Evolutionary conservation across 2,329 filamentous ascomycete species (phyloP).

Genomic region (Nigrospora sphaerica): DNA sequence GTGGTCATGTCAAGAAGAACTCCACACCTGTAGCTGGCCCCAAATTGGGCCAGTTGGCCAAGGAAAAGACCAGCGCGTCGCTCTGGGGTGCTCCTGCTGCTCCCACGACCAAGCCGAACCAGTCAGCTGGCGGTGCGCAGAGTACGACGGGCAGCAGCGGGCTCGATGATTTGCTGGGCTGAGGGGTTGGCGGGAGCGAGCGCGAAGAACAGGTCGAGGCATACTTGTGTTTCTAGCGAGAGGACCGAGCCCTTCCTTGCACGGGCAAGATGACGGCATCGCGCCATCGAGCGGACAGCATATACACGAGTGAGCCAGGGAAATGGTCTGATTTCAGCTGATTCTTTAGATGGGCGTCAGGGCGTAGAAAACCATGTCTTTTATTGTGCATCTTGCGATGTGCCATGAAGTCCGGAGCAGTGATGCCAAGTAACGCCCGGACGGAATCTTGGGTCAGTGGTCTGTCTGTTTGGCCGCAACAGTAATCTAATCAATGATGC

Average conservation of each 20-base stretch:
- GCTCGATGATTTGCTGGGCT: conserved; percentile 24
- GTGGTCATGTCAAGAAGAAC: conserved; percentile 68
- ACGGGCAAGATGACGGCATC: too few species aligned
- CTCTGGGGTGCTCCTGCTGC: conserved; percentile 75
- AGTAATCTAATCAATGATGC: too few species aligned
- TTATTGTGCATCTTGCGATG: conserved; percentile 4
- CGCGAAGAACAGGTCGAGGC: neutral
- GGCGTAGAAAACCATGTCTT: conserved; percentile 31
- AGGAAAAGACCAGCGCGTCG: conserved; percentile 90
- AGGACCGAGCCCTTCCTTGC: too few species aligned
- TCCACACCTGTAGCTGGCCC: conserved; percentile 58
- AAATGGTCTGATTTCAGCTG: conserved; percentile 8
- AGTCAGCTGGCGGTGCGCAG: conserved; percentile 5
- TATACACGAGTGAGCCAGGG: conserved; percentile 6
- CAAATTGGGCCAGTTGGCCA: conserved; percentile 90
- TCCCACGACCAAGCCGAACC: conserved; percentile 14
- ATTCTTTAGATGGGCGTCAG: conserved; percentile 31
- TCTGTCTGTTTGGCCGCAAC: too few species aligned
- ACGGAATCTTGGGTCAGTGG: too few species aligned
- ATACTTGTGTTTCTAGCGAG: neutral
- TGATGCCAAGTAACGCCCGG: too few species aligned
- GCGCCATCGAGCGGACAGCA: too few species aligned
- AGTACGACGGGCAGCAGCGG: conserved; percentile 16
- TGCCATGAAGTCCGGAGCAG: too few species aligned
- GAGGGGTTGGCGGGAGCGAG: conserved; percentile 2